Evolutionary conservation across 208 protist genomes (phyloP).

Genomic region (Tetramitus jugosus): DNA sequence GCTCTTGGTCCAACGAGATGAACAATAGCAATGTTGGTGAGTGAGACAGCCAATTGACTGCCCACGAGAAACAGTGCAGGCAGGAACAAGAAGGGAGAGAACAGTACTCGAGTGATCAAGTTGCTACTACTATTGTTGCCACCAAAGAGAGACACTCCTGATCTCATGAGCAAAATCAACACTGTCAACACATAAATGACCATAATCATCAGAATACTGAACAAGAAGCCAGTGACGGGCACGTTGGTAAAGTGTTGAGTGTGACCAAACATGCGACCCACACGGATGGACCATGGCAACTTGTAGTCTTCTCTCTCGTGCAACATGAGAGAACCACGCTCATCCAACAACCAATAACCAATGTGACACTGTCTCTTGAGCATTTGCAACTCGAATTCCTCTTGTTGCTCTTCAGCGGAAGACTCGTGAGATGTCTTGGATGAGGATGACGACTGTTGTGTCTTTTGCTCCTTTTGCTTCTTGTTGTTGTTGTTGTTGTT

Average conservation of each 20-base stretch:
- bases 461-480: background rate
- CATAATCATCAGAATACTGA: background rate
- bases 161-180: background rate
- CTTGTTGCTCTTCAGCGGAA: no score
- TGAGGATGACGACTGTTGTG: no score
- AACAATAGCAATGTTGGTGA: background rate
- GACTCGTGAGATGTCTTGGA: no score
- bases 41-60: slow-evolving; percentile 9
- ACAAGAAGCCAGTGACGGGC: background rate
- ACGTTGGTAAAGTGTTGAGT: no score
- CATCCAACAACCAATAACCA: background rate
- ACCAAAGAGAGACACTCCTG: background rate
- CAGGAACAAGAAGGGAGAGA: background rate
- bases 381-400: no score
- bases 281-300: background rate
- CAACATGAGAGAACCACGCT: background rate
- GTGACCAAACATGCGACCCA: background rate
- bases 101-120: no score
- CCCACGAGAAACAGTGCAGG: background rate
- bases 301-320: background rate
- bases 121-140: background rate
- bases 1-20: background rate
- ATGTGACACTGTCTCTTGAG: no score
- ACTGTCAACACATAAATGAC: background rate
- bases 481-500: background rate